Base-by-base conservation (phyloP, 805 yeast species). In the Geotrichum ghanense region DNA sequence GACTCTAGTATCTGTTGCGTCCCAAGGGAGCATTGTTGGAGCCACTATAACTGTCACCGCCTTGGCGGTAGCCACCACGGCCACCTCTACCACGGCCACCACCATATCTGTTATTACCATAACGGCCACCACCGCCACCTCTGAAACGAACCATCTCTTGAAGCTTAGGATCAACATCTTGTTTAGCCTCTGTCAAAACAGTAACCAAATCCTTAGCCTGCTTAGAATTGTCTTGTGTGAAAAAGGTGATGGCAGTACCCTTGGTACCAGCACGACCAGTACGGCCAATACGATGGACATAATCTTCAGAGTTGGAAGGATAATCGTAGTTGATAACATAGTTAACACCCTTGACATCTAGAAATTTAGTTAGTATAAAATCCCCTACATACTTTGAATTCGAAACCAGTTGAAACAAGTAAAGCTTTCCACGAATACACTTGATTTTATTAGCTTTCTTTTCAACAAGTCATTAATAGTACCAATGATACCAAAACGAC, bases 221-320 rank as follows among this genome's bases (percentile, higher is more conserved):
- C 70, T 83, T 79, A 58, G 86, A 72, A 74, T 88, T 86, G 55
- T 74, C 89, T 54, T 79, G 83, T 50, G 97, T 87, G 77, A 92
- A 92, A 67, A 90, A 79, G 6, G 97, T 86, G 55, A 88, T 78
- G 47, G 98, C 97, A 52, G 92, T 89, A 76, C 98, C 98, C 52
- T 75, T 74, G 52, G 88, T 81, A 67, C 97, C 97, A 56, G 97
- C 98, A 78, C 98, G 87, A 67, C 98, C 98, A 54, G 98, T 89
- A 79, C 97, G 89, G 69, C 98, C 98, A 63, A 90, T 92, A 73
- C 98, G 81, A 69, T 90, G 98, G 53, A 90, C 97, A 67, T 90
- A 90, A 72, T 92, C 97, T 75, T 92, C 98, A 64, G 89, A 86
- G 71, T 90, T 90, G 69, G 86, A 88, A 63, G 98, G 97, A 89